Conservation (phyloP, 139 green algal genomes). For the Coccomyxa sp. region DNA sequence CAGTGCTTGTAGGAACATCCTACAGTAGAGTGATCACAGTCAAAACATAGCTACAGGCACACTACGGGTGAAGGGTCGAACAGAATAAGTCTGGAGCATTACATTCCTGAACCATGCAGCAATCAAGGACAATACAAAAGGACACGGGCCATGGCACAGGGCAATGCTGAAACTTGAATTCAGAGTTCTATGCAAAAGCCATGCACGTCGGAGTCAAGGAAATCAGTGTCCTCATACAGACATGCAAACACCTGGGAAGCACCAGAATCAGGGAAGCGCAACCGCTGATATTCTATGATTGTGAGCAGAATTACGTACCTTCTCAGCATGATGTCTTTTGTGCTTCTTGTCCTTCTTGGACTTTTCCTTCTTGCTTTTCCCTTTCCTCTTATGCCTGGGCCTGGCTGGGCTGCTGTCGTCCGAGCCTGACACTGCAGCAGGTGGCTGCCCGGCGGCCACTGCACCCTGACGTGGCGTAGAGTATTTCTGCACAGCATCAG, state of each 20-base stretch:
- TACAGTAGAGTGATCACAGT: too few species aligned
- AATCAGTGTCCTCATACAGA: too few species aligned
- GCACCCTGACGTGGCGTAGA: not conserved
- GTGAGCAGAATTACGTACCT: not conserved
- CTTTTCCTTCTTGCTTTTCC: conserved; percentile 4
- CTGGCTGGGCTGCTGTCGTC: conserved; percentile 8
- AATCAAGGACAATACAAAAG: too few species aligned
- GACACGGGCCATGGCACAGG: too few species aligned
- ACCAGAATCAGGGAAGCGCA: not conserved
- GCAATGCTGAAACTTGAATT: too few species aligned
- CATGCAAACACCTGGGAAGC: too few species aligned
- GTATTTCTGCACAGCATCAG: not conserved
- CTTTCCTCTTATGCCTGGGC: not conserved
- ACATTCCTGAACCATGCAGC: too few species aligned
- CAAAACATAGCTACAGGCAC: too few species aligned
- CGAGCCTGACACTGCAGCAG: not conserved
- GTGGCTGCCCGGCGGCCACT: not conserved
- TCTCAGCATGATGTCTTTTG: not conserved
- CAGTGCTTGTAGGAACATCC: not conserved
- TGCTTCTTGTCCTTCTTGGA: conserved; percentile 28
- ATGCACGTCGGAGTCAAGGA: too few species aligned
- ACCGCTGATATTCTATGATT: not conserved
- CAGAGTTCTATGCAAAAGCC: too few species aligned
- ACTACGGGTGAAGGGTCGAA: too few species aligned
- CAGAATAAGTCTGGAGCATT: too few species aligned